phyloP scores from a whole-genome alignment of 768 basidiomycete species.

The Agaricus blazei region DNA sequence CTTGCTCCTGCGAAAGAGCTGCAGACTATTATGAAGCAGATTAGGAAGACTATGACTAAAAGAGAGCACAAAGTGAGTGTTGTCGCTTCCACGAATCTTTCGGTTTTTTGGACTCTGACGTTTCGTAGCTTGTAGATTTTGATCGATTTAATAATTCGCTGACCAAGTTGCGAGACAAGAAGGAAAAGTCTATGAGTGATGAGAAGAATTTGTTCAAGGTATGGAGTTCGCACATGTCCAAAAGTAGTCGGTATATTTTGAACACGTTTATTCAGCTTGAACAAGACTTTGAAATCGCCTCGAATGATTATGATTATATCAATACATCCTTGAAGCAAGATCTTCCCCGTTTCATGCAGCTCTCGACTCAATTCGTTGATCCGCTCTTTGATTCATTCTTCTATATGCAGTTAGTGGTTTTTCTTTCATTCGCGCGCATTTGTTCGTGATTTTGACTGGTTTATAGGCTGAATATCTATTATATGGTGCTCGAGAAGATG shows the following conservation, averaged over 20 bases:
- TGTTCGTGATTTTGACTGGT: background rate
- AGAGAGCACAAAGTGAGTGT: constrained; percentile 85
- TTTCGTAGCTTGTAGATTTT: constrained; percentile 73
- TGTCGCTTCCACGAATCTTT: background rate
- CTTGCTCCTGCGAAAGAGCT: constrained; percentile 86
- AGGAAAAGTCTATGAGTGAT: constrained; percentile 92
- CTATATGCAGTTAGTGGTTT: constrained; percentile 89
- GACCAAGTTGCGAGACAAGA: constrained; percentile 95
- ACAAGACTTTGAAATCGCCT: constrained; percentile 92
- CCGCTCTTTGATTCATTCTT: constrained; percentile 98
- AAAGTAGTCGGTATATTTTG: background rate
- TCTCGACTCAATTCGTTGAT: constrained; percentile 87
- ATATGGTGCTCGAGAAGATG: constrained; percentile 91
- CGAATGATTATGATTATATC: constrained; percentile 91
- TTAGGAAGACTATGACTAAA: constrained; percentile 93
- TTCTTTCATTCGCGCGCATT: background rate
- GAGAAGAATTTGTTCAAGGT: constrained; percentile 98
- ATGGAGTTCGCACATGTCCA: background rate
- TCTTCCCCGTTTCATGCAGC: constrained; percentile 86
- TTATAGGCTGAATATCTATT: constrained; percentile 84
- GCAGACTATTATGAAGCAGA: constrained; percentile 77
- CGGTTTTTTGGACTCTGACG: background rate
- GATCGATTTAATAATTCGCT: constrained; percentile 96
- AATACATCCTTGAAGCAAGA: constrained; percentile 89
- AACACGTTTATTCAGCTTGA: constrained; percentile 57